Percentiles rank a stretch among this genome's conserved stretches.
Conservation (phyloP, 208 protist species). For the Trypanosoma vivax region DNA sequence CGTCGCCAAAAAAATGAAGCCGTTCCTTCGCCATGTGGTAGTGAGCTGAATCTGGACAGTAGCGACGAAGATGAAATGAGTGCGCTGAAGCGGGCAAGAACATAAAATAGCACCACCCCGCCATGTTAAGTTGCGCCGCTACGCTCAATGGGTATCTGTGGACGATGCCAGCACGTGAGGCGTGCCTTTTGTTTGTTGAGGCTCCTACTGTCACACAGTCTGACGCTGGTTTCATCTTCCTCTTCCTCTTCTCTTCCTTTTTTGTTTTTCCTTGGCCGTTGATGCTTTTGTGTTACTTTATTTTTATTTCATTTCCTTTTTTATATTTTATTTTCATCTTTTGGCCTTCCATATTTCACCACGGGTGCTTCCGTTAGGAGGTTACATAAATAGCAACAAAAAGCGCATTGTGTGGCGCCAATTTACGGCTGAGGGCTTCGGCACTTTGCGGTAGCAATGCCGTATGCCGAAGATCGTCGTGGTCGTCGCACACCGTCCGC, state of each 20-base stretch:
- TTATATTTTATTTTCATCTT: not conserved
- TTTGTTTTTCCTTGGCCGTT: not conserved
- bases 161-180: not conserved
- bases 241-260: not conserved
- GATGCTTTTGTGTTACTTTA: not conserved
- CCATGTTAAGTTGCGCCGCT: not conserved
- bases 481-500: not conserved
- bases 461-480: not conserved
- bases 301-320: slow-evolving; percentile 1
- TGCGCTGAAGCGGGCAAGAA: slow-evolving; percentile 13
- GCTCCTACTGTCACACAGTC: not conserved
- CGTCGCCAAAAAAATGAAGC: slow-evolving; percentile 36
- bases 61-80: slow-evolving; percentile 37
- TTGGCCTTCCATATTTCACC: not conserved
- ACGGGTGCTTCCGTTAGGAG: not conserved
- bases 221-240: not conserved
- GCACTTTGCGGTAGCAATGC: slow-evolving; percentile 4
- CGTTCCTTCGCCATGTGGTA: not conserved
- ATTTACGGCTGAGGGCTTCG: too few species aligned
- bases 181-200: not conserved
- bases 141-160: slow-evolving; percentile 16
- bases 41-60: not conserved
- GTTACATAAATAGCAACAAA: not conserved
- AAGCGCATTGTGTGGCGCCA: too few species aligned
- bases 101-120: not conserved